Evolutionary conservation across 2,329 filamentous ascomycete genomes (phyloP).

Genomic region (Elsinoe batatas): DNA sequence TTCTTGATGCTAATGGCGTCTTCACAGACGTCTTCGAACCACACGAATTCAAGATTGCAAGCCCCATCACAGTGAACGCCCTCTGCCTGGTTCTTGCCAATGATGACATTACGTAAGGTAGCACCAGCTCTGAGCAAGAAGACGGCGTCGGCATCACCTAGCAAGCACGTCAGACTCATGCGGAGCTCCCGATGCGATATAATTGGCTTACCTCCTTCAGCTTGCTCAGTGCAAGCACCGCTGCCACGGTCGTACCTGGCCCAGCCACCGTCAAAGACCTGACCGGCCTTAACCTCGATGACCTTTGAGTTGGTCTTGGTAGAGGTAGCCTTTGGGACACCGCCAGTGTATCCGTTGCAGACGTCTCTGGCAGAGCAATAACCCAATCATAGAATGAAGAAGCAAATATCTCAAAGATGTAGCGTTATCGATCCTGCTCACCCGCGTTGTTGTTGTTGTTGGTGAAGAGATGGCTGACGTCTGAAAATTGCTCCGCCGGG

Average conservation of each 20-base stretch:
- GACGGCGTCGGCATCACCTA: slow-evolving; percentile 33
- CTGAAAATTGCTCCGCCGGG: too few species aligned
- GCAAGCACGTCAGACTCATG: background rate
- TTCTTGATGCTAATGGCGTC: slow-evolving; percentile 28
- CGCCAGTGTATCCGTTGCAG: slow-evolving; percentile 17
- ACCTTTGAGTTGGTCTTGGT: slow-evolving; percentile 23
- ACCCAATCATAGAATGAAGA: too few species aligned
- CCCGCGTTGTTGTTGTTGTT: too few species aligned
- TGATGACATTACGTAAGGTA: slow-evolving; percentile 45
- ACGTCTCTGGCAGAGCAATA: too few species aligned
- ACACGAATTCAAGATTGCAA: slow-evolving; percentile 40
- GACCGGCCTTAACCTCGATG: slow-evolving; percentile 19
- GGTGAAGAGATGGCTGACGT: too few species aligned
- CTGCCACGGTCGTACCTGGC: slow-evolving; percentile 30
- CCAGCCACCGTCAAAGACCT: slow-evolving; percentile 30
- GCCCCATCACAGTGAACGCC: slow-evolving; percentile 43
- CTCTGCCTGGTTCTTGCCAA: slow-evolving; percentile 42
- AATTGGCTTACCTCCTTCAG: slow-evolving; percentile 33
- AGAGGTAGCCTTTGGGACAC: slow-evolving; percentile 15
- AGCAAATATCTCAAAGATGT: too few species aligned
- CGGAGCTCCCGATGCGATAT: too few species aligned
- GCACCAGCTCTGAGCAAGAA: slow-evolving; percentile 45
- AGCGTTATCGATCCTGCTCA: too few species aligned
- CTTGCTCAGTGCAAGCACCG: slow-evolving; percentile 35
- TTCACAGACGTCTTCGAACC: slow-evolving; percentile 40